Evolutionary conservation across 2,329 filamentous ascomycete genomes (phyloP), one percentile per base, ranked within the genome.

Genomic region (Plectosphaerella plurivora): DNA sequence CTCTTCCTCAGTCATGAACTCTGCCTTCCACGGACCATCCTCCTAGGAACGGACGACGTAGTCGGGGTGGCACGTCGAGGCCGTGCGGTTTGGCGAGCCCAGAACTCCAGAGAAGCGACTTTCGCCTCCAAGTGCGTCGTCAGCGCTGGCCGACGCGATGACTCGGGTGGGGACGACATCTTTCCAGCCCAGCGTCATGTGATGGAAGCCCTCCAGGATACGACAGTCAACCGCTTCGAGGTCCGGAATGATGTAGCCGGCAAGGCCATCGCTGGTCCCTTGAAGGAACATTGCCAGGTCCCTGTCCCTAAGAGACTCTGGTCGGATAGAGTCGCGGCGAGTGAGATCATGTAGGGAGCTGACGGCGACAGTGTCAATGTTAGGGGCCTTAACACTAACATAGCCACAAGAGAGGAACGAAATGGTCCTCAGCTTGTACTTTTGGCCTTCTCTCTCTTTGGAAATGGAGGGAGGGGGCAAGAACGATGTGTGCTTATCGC

Each of bases 381-480:
- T 61, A 1, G 61, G 51, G 0, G 55, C 28, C 16, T 70, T 66
- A 2, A 86, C 62, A 6, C 67, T 64, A 35, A 76, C 79, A 59
- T 87, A 87, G 49, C 84, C 84, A 61, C 83, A 87, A 0, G 82
- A 86, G 33, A 75, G 76, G 65, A 87, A 77, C 1, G 73, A 71
- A 28, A 86, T 65, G 14, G 60, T 65, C 24, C 64, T 62, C 20
- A 76, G 59, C 15, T 58, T 59, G 36, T 67, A 68, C 4, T 51
- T 53, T n/a, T 49, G 53, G 22, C 22, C 56, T 67, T 60, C 28
- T 37, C 36, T 71, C 66, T 5, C 25, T 42, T 20, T 12, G 16
- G 16, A 22, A 16, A 22, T 22, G 16, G 3, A 20, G 10, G 41
- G 16, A 44, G n/a, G 16, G n/a, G n/a, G 10, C n/a, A 44, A 12